A percentile compares a stretch with the other conserved stretches of the same genome.
phyloP scores from a whole-genome alignment of 345 rosid species.

The Brassica nigra region DNA sequence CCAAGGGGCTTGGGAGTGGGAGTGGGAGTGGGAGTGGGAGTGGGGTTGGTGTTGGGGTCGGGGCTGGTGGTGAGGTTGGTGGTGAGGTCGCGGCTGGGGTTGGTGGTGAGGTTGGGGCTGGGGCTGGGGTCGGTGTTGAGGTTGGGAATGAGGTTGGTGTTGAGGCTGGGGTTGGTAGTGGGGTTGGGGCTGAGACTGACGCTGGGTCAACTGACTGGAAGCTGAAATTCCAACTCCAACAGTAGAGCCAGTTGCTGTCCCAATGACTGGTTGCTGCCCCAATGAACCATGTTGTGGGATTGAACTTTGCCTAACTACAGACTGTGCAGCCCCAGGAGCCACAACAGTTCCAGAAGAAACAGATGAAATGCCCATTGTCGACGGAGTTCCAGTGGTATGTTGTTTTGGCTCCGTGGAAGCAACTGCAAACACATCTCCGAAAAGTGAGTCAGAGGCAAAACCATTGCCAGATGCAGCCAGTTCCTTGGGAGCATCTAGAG shows the following conservation, averaged over 20 bases:
- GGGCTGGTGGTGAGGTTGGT: background rate
- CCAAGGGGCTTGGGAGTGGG: conserved; percentile 63
- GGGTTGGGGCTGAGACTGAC: conserved; percentile 40
- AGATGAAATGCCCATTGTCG: conserved; percentile 48
- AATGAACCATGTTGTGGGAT: conserved; percentile 48
- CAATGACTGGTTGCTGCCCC: conserved; percentile 46
- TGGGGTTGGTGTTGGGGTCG: conserved; percentile 27
- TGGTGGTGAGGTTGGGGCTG: conserved; percentile 22
- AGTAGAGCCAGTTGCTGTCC: conserved; percentile 36
- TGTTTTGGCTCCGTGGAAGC: conserved; percentile 57
- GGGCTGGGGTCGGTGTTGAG: conserved; percentile 1
- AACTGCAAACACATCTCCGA: conserved; percentile 75
- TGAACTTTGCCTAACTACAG: conserved; percentile 49
- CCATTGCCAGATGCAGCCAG: conserved; percentile 65
- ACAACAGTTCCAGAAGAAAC: conserved; percentile 47
- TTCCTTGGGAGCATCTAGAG: conserved; percentile 44
- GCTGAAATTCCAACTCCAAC: conserved; percentile 52
- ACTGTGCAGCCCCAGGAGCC: conserved; percentile 45
- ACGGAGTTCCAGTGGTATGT: conserved; percentile 39
- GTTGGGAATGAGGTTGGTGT: background rate
- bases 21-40: conserved; percentile 14
- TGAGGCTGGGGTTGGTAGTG: conserved; percentile 33
- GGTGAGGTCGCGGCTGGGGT: conserved; percentile 34
- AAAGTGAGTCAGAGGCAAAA: conserved; percentile 64
- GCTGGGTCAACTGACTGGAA: conserved; percentile 53